These are phyloP conservation scores for Helichrysum umbraculigerum DNA, from an alignment of 129 eudicot species.

Conservation along the genomic window DNA sequence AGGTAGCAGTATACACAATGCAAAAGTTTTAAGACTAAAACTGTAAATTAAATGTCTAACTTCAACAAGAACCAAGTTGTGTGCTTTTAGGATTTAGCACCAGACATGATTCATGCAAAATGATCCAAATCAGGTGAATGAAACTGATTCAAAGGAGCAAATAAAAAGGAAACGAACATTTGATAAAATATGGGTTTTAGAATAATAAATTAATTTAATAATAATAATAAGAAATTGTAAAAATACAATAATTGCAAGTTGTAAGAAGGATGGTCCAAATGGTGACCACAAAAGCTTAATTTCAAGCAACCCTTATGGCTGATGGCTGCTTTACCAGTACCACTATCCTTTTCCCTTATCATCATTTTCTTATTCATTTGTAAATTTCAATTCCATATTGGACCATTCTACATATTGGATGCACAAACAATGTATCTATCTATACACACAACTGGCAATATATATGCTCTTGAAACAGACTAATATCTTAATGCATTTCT, in stretches of 20 bases:
- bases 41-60: too few species aligned
- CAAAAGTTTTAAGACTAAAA: too few species aligned
- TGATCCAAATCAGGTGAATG: too few species aligned
- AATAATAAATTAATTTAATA: too few species aligned
- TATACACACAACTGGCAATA: conserved; percentile 24
- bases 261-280: conserved; percentile 42
- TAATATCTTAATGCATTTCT: neutral
- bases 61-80: too few species aligned
- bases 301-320: conserved; percentile 11
- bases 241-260: conserved; percentile 36
- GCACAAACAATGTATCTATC: conserved; percentile 16
- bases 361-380: conserved; percentile 2
- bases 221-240: too few species aligned
- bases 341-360: conserved; percentile 13
- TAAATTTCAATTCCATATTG: conserved; percentile 10
- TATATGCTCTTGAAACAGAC: conserved; percentile 18
- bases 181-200: too few species aligned
- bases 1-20: too few species aligned
- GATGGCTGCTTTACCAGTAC: conserved; percentile 31
- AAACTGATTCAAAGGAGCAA: too few species aligned
- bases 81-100: too few species aligned
- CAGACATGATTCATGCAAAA: too few species aligned
- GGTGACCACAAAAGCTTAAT: conserved; percentile 34
- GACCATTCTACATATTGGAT: conserved; percentile 28
- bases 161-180: too few species aligned